These are phyloP conservation scores for Alternaria ventricosa DNA, from an alignment of 2,329 filamentous ascomycete species.

Conservation along the genomic window DNA sequence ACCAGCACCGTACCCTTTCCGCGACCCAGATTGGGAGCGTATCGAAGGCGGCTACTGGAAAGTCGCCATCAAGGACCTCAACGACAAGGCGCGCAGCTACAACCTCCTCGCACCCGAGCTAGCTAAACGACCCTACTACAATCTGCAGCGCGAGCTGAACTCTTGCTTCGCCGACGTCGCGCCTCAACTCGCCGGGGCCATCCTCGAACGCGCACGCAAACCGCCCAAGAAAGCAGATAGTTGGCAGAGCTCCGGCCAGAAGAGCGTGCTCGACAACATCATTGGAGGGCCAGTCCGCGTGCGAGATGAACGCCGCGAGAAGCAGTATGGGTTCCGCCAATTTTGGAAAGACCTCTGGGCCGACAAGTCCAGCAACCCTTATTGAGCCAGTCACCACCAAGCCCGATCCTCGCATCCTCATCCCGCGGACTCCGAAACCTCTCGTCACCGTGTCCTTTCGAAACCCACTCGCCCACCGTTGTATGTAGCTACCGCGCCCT, in stretches of 20 bases:
- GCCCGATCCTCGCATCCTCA: neutral
- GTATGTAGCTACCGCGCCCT: neutral
- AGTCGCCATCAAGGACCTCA: conserved; percentile 78
- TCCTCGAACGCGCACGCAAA: conserved; percentile 69
- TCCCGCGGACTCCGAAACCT: neutral
- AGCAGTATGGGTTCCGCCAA: conserved; percentile 82
- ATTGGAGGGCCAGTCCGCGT: conserved; percentile 63
- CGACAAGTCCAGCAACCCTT: conserved; percentile 11
- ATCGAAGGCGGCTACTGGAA: conserved; percentile 77
- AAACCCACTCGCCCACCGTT: neutral
- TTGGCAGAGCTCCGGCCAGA: conserved; percentile 50
- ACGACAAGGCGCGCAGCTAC: conserved; percentile 82
- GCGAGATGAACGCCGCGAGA: conserved; percentile 74
- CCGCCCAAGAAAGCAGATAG: conserved; percentile 48
- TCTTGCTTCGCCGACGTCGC: conserved; percentile 87
- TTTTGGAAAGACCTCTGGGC: conserved; percentile 84
- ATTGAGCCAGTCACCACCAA: conserved; percentile 7
- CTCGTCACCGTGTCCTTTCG: neutral
- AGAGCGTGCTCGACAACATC: conserved; percentile 69
- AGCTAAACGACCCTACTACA: conserved; percentile 92
- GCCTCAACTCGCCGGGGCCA: conserved; percentile 73
- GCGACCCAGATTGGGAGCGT: conserved; percentile 77
- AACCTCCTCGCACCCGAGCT: conserved; percentile 93
- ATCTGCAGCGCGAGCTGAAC: conserved; percentile 79
- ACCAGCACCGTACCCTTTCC: conserved; percentile 65